phyloP scores from a whole-genome alignment of 495 filamentous ascomycete species.

The Penicillium taxi region DNA sequence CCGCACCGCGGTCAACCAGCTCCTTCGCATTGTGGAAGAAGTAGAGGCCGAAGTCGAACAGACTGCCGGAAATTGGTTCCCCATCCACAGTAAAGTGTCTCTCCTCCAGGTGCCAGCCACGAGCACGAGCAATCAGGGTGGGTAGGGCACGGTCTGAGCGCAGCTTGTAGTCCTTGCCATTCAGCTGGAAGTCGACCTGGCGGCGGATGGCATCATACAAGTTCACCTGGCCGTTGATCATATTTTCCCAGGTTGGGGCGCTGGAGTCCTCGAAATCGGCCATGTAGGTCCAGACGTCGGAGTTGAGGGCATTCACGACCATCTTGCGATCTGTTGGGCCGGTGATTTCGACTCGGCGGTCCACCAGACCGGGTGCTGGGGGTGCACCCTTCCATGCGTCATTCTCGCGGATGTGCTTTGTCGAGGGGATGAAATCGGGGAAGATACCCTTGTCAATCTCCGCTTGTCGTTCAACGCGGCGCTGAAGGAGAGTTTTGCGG shows the following conservation, averaged over 20 bases:
- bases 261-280: slow-evolving; percentile 98
- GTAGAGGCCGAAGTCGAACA: slow-evolving; percentile 98
- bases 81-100: slow-evolving; percentile 97
- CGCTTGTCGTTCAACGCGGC: slow-evolving; percentile 78
- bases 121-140: slow-evolving; percentile 77
- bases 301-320: slow-evolving; percentile 97
- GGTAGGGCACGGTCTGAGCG: slow-evolving; percentile 75
- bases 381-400: slow-evolving; percentile 90
- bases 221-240: slow-evolving; percentile 98
- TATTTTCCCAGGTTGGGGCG: slow-evolving; percentile 98
- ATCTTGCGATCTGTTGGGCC: slow-evolving; percentile 98
- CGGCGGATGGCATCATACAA: slow-evolving; percentile 93
- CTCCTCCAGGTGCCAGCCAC: slow-evolving; percentile 95
- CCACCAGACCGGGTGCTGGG: slow-evolving; percentile 87
- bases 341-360: slow-evolving; percentile 97
- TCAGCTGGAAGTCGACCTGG: slow-evolving; percentile 94
- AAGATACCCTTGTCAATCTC: slow-evolving; percentile 88
- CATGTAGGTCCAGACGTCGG: slow-evolving; percentile 99
- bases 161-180: slow-evolving; percentile 93
- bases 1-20: slow-evolving; percentile 71
- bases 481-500: slow-evolving; percentile 82
- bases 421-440: slow-evolving; percentile 96
- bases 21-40: slow-evolving; percentile 98
- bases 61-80: slow-evolving; percentile 82
- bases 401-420: slow-evolving; percentile 90